Evolutionary conservation across 1,284 basidiomycete genomes (phyloP).

Genomic region (Papiliotrema fonsecae): DNA sequence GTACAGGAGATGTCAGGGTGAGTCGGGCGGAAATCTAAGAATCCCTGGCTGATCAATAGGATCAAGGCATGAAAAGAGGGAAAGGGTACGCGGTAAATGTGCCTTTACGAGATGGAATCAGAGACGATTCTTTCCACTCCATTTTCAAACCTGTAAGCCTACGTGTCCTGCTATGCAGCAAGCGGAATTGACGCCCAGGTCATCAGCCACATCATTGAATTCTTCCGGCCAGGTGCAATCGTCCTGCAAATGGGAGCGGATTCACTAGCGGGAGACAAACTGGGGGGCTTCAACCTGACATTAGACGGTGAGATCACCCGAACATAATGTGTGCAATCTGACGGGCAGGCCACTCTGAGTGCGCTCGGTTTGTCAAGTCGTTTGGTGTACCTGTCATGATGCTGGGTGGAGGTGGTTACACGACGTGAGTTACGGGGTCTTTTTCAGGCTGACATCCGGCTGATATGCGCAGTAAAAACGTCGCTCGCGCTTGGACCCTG

Average conservation of each 20-base stretch:
- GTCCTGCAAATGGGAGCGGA: conserved; percentile 96
- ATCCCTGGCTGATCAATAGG: conserved; percentile 47
- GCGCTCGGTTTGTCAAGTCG: conserved; percentile 78
- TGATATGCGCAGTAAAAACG: conserved; percentile 62
- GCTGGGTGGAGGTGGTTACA: conserved; percentile 94
- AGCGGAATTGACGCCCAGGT: conserved; percentile 53
- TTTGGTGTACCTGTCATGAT: conserved; percentile 85
- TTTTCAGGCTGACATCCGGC: conserved; percentile 10
- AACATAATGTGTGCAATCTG: neutral
- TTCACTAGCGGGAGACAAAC: conserved; percentile 89
- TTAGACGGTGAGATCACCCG: conserved; percentile 63
- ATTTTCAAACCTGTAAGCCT: conserved; percentile 83
- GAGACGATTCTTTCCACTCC: conserved; percentile 66
- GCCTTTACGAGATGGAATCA: conserved; percentile 88
- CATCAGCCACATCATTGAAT: conserved; percentile 80
- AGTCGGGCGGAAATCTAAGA: conserved; percentile 7
- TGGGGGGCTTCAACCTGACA: conserved; percentile 93
- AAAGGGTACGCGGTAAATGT: conserved; percentile 91
- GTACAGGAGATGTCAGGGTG: conserved; percentile 71
- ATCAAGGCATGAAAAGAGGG: conserved; percentile 78
- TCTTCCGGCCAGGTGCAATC: conserved; percentile 82
- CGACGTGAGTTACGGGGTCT: conserved; percentile 46
- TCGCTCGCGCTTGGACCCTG: conserved; percentile 91
- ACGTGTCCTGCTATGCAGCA: neutral
- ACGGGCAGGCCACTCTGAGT: conserved; percentile 67